Percentiles rank a stretch among this genome's conserved stretches.
phyloP scores from a whole-genome alignment of 345 rosid species.

The Eucalyptus curtisii region DNA sequence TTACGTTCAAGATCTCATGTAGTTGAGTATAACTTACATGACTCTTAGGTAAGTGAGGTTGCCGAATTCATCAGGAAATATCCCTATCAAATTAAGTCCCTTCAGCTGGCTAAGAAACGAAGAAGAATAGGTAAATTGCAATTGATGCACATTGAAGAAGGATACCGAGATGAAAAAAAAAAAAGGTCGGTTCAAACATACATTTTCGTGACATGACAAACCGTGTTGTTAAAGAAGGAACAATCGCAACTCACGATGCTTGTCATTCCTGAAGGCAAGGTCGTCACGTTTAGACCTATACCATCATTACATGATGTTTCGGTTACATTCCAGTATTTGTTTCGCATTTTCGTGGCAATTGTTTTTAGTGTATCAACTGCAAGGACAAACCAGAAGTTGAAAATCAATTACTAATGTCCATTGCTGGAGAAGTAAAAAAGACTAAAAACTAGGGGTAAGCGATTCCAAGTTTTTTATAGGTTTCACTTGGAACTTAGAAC shows the following conservation, averaged over 20 bases:
- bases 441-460: no score
- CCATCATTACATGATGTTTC: background rate
- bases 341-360: background rate
- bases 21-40: constrained; percentile 36
- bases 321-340: background rate
- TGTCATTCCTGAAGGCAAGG: background rate
- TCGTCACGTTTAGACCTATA: background rate
- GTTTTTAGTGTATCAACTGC: background rate
- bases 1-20: background rate
- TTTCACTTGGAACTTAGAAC: no score
- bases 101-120: constrained; percentile 33
- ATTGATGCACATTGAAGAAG: background rate
- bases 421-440: no score
- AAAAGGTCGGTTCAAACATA: background rate
- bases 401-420: background rate
- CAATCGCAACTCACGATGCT: background rate
- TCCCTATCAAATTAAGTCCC: constrained; percentile 43
- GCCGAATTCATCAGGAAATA: constrained; percentile 48
- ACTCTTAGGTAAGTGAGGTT: constrained; percentile 37
- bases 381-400: background rate
- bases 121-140: background rate
- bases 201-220: background rate
- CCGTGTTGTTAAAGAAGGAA: background rate
- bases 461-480: no score
- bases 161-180: no score